phyloP scores from a whole-genome alignment of 768 basidiomycete genomes.

The Cantharellus cinnabarinus region DNA sequence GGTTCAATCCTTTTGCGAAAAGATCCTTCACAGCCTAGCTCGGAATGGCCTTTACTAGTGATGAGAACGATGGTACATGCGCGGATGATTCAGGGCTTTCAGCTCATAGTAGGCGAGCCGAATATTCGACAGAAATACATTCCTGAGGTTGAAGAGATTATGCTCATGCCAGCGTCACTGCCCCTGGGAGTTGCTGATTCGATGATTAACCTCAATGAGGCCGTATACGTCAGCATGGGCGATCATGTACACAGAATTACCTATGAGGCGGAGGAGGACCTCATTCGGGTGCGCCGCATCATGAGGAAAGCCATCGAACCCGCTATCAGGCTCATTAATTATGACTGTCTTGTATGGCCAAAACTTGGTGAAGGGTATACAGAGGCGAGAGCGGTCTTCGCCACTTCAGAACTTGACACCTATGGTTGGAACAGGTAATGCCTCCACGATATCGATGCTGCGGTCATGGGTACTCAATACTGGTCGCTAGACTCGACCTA shows the following conservation, averaged over 20 bases:
- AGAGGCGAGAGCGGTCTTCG: conserved; percentile 52
- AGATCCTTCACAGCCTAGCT: conserved; percentile 25
- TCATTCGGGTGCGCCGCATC: conserved; percentile 73
- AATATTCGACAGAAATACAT: conserved; percentile 21
- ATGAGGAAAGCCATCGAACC: conserved; percentile 35
- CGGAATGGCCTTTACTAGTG: conserved; percentile 37
- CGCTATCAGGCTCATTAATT: conserved; percentile 37
- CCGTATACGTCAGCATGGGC: conserved; percentile 82
- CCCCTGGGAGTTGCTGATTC: conserved; percentile 19
- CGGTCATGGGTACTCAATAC: background rate
- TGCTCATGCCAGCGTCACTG: conserved; percentile 22
- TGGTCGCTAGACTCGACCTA: conserved; percentile 48
- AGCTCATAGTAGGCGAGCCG: conserved; percentile 61
- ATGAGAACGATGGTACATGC: conserved; percentile 92
- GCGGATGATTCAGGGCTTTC: conserved; percentile 83
- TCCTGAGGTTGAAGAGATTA: conserved; percentile 13
- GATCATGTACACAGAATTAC: conserved; percentile 89
- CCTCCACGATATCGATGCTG: background rate
- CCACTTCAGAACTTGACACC: conserved; percentile 57
- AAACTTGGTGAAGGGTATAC: conserved; percentile 76
- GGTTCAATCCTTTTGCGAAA: conserved; percentile 51
- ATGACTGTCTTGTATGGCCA: conserved; percentile 88
- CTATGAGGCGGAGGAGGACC: conserved; percentile 56
- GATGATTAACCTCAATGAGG: conserved; percentile 16
- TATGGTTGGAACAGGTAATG: conserved; percentile 72